Conservation (phyloP, 169 alveolate genomes). For the Babesia bigemina region DNA sequence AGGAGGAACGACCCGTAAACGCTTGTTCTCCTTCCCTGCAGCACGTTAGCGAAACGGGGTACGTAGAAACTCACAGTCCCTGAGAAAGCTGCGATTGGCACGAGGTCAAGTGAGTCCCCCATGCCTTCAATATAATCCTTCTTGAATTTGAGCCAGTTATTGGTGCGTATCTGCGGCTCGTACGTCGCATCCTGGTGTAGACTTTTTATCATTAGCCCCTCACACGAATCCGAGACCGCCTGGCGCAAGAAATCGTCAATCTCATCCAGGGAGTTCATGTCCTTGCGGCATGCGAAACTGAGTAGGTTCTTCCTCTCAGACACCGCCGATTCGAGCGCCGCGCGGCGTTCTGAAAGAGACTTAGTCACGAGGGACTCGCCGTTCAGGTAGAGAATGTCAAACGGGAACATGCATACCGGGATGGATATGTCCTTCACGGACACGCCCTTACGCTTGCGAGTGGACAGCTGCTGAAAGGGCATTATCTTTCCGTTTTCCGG, state of each 20-base stretch:
- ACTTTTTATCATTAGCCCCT: conserved; percentile 98
- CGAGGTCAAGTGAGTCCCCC: conserved; percentile 97
- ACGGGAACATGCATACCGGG: conserved; percentile 90
- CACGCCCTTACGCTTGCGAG: conserved; percentile 94
- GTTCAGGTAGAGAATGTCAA: conserved; percentile 90
- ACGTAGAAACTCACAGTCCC: conserved; percentile 73
- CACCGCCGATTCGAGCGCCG: conserved; percentile 50
- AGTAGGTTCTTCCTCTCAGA: conserved; percentile 66
- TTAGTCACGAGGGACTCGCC: conserved; percentile 80
- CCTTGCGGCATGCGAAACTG: conserved; percentile 76
- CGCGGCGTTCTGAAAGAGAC: conserved; percentile 74
- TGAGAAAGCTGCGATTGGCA: conserved; percentile 97
- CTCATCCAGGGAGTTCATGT: conserved; percentile 79
- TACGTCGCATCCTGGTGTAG: conserved; percentile 93
- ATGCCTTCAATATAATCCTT: conserved; percentile 96
- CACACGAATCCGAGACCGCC: conserved; percentile 90
- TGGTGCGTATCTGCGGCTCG: conserved; percentile 97
- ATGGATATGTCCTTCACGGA: conserved; percentile 85
- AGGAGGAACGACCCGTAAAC: conserved; percentile 93
- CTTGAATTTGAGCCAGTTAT: conserved; percentile 98
- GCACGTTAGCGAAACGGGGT: not conserved
- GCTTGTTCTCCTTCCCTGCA: conserved; percentile 91
- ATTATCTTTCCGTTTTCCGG: conserved; percentile 85
- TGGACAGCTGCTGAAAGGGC: conserved; percentile 93
- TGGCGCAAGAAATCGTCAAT: conserved; percentile 81